Conservation (phyloP, 2,329 filamentous ascomycete species). For the Zymoseptoria ardabiliae region DNA sequence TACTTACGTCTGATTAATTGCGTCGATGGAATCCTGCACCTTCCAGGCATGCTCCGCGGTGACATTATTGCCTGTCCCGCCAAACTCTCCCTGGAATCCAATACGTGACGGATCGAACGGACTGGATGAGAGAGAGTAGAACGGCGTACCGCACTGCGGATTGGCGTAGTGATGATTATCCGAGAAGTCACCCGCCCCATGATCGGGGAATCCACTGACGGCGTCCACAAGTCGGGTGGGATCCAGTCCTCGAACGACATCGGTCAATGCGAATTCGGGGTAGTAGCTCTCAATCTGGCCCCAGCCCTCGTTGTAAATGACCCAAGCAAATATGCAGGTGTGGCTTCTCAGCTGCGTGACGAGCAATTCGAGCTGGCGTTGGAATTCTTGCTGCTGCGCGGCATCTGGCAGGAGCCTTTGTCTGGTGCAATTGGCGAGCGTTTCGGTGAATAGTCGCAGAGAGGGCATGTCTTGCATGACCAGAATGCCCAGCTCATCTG, state of each 20-base stretch:
- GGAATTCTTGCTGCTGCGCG: slow-evolving; percentile 56
- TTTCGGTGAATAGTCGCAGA: slow-evolving; percentile 37
- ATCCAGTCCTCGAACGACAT: slow-evolving; percentile 50
- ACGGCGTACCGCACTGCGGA: slow-evolving; percentile 63
- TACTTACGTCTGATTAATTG: slow-evolving; percentile 50
- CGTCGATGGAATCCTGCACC: slow-evolving; percentile 49
- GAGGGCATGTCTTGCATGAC: slow-evolving; percentile 69
- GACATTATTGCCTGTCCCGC: slow-evolving; percentile 60
- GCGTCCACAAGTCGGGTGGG: slow-evolving; percentile 58
- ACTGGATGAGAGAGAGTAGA: slow-evolving; percentile 51
- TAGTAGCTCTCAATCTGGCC: slow-evolving; percentile 48
- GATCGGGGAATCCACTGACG: slow-evolving; percentile 60
- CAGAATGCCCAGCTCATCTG: slow-evolving; percentile 57
- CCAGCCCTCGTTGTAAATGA: slow-evolving; percentile 69
- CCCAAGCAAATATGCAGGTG: slow-evolving; percentile 58
- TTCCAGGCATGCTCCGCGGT: slow-evolving; percentile 61
- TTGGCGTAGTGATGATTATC: slow-evolving; percentile 68
- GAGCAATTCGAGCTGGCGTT: slow-evolving; percentile 54
- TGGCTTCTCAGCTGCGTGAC: slow-evolving; percentile 58
- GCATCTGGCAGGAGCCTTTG: slow-evolving; percentile 31
- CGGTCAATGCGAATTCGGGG: slow-evolving; percentile 52
- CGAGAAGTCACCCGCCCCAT: slow-evolving; percentile 59
- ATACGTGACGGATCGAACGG: slow-evolving; percentile 55
- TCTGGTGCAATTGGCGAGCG: slow-evolving; percentile 20
- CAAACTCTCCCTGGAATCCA: slow-evolving; percentile 64